phyloP scores from a whole-genome alignment of 1,284 basidiomycete genomes.

The Malassezia sp. region DNA sequence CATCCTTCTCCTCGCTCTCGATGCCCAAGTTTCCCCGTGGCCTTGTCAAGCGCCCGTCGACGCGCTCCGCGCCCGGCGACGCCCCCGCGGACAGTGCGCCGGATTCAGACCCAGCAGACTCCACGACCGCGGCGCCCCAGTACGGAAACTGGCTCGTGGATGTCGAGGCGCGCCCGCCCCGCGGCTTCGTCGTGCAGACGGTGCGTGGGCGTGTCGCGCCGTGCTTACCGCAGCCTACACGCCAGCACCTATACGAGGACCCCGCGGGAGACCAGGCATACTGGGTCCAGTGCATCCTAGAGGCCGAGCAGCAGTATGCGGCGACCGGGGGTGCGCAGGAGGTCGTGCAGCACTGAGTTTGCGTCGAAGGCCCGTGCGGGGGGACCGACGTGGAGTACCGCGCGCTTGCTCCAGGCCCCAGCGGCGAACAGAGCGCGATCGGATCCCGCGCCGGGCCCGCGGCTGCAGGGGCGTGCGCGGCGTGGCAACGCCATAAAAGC shows the following conservation, averaged over 20 bases:
- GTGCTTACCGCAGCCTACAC: conserved; percentile 11
- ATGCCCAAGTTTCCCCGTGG: not conserved
- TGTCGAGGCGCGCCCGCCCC: conserved; percentile 4
- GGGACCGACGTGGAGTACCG: no score
- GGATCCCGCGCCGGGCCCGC: no score
- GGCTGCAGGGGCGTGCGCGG: no score
- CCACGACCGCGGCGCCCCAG: no score
- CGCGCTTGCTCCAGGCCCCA: no score
- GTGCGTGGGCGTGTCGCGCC: not conserved
- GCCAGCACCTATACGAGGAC: conserved; percentile 30
- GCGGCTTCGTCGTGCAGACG: conserved; percentile 10
- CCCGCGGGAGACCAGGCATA: conserved; percentile 27
- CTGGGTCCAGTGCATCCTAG: conserved; percentile 28
- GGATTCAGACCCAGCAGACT: not conserved
- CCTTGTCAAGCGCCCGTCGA: not conserved
- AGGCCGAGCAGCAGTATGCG: conserved; percentile 13
- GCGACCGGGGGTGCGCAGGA: no score
- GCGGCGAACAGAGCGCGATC: no score
- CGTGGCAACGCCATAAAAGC: no score
- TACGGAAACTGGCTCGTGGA: conserved; percentile 3
- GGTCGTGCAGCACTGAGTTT: no score
- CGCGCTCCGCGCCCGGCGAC: not conserved
- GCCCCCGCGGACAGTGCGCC: not conserved
- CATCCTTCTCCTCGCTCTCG: not conserved
- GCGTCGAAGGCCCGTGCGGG: no score